These are phyloP conservation scores for Chaetoceros tenuissimus DNA, from an alignment of 108 stramenopile genomes.

Conservation along the genomic window DNA sequence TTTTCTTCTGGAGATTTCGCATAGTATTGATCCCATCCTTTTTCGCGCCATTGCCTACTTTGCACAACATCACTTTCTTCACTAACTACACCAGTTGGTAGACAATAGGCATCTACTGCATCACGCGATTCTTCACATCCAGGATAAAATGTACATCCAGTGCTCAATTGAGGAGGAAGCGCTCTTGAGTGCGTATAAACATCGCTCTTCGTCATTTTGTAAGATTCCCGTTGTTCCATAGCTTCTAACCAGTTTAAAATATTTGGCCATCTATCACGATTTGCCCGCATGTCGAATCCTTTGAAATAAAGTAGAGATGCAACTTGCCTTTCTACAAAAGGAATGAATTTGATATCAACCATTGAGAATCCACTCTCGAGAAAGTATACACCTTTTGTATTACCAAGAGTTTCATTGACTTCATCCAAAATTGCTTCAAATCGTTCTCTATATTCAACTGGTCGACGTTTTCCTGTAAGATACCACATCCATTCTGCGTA, in stretches of 20 bases:
- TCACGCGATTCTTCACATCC: slow-evolving; percentile 20
- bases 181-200: slow-evolving; percentile 75
- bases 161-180: slow-evolving; percentile 72
- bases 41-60: slow-evolving; percentile 38
- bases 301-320: slow-evolving; percentile 62
- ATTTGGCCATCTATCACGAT: slow-evolving; percentile 18
- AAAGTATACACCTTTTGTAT: slow-evolving; percentile 48
- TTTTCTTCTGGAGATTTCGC: too few relatives aligned
- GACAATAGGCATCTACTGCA: slow-evolving; percentile 22
- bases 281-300: slow-evolving; percentile 45
- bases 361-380: slow-evolving; percentile 38
- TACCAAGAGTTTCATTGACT: slow-evolving; percentile 36
- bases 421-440: slow-evolving; percentile 35
- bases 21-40: slow-evolving; percentile 15
- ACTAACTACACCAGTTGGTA: slow-evolving; percentile 21
- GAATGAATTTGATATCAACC: slow-evolving; percentile 58
- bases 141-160: slow-evolving; percentile 37
- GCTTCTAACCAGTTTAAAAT: slow-evolving; percentile 39
- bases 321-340: slow-evolving; percentile 65
- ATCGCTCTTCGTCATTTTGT: slow-evolving; percentile 61
- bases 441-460: slow-evolving; percentile 10
- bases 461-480: slow-evolving; percentile 44
- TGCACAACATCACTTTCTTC: too few relatives aligned
- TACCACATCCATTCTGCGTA: slow-evolving; percentile 67
- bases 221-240: slow-evolving; percentile 53